Evolutionary conservation across 495 filamentous ascomycete genomes (phyloP).

Genomic region (Penicillium chermesinum): DNA sequence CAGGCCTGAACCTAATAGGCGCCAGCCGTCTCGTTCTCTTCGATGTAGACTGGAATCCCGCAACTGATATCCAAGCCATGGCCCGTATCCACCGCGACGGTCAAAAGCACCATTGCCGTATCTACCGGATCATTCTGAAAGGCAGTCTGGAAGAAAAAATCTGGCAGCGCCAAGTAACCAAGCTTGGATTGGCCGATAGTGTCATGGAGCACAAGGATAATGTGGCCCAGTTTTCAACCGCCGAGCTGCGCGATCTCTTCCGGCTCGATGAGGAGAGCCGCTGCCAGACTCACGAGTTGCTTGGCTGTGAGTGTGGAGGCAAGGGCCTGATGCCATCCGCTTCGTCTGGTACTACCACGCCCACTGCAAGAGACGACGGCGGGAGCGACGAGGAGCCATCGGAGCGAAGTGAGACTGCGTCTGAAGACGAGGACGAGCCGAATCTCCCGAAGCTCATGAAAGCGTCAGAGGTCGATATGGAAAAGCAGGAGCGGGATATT

Average conservation of each 20-base stretch:
- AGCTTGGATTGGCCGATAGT: constrained; percentile 63
- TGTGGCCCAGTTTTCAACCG: constrained; percentile 55
- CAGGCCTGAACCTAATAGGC: constrained; percentile 73
- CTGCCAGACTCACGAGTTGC: constrained; percentile 64
- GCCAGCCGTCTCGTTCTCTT: constrained; percentile 72
- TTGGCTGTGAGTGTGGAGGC: constrained; percentile 65
- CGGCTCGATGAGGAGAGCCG: constrained; percentile 53
- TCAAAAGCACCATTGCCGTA: constrained; percentile 63
- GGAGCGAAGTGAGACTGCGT: constrained; percentile 20
- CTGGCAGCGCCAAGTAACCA: constrained; percentile 75
- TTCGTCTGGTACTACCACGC: constrained; percentile 9
- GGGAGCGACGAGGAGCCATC: constrained; percentile 17
- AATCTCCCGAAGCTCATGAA: constrained; percentile 43
- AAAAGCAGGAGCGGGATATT: constrained; percentile 52
- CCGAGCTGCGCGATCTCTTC: constrained; percentile 70
- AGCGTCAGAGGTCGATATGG: constrained; percentile 58
- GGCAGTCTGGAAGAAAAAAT: constrained; percentile 81
- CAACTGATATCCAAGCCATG: constrained; percentile 81
- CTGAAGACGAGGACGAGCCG: constrained; percentile 29
- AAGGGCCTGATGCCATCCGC: constrained; percentile 30
- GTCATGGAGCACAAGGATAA: constrained; percentile 61
- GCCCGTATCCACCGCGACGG: constrained; percentile 77
- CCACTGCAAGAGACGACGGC: constrained; percentile 8
- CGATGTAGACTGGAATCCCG: constrained; percentile 81
- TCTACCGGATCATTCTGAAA: constrained; percentile 69